These are phyloP conservation scores for Themeda triandra DNA, from an alignment of 176 grass and related monocot genomes.

Conservation along the genomic window DNA sequence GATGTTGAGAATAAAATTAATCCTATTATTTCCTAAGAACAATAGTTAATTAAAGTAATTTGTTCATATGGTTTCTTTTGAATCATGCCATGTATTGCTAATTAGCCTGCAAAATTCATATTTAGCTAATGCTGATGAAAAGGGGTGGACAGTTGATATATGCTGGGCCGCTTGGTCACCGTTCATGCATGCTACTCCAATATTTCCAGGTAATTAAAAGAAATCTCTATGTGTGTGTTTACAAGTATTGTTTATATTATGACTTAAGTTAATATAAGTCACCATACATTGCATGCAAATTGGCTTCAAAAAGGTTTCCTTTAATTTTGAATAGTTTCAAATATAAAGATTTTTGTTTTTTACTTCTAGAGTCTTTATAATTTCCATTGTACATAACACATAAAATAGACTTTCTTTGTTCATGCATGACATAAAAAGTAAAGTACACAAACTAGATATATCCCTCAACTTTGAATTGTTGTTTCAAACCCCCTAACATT, in stretches of 20 bases:
- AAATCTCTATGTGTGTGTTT: too few species aligned
- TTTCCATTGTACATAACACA: too few species aligned
- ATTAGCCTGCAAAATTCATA: slow-evolving; percentile 7
- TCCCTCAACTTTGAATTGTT: too few species aligned
- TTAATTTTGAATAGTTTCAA: too few species aligned
- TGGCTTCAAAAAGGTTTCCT: neutral
- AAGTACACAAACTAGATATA: too few species aligned
- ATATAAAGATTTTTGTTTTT: too few species aligned
- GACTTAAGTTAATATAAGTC: neutral
- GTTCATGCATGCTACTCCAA: slow-evolving; percentile 60
- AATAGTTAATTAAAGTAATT: neutral
- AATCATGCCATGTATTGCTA: neutral
- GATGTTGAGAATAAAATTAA: neutral
- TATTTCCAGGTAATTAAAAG: slow-evolving; percentile 77
- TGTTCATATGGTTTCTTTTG: neutral
- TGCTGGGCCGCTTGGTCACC: slow-evolving; percentile 50
- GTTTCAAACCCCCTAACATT: too few species aligned
- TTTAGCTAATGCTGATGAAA: slow-evolving; percentile 81
- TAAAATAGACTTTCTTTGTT: too few species aligned
- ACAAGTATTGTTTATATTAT: too few species aligned
- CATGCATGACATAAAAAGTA: too few species aligned
- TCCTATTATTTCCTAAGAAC: neutral
- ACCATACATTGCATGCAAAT: neutral
- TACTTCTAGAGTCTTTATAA: too few species aligned
- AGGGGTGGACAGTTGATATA: slow-evolving; percentile 86